These are phyloP conservation scores for Schwanniomyces occidentalis DNA, from an alignment of 805 yeast species.

Conservation along the genomic window DNA sequence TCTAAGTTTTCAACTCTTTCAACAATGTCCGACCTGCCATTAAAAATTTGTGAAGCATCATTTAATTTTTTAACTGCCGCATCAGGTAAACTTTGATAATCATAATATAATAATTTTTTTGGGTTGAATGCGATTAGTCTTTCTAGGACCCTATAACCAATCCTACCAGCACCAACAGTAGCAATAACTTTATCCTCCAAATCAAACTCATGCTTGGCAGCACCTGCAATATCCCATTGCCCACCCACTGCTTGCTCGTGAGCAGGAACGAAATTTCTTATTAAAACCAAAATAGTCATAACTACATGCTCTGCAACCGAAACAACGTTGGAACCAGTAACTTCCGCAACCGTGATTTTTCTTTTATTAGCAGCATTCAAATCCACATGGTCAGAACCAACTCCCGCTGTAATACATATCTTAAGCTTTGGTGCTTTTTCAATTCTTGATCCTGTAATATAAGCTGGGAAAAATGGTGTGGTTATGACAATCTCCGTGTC, in stretches of 20 bases:
- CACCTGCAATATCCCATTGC: conserved; percentile 76
- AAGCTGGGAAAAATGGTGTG: conserved; percentile 83
- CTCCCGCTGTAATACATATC: conserved; percentile 76
- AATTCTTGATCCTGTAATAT: conserved; percentile 65
- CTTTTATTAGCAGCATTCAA: conserved; percentile 64
- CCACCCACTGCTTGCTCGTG: conserved; percentile 64
- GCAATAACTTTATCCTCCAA: conserved; percentile 74
- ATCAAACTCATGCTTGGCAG: conserved; percentile 73
- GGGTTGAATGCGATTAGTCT: conserved; percentile 73
- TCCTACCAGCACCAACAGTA: conserved; percentile 83
- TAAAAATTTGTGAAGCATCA: conserved; percentile 34
- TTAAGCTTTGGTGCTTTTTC: conserved; percentile 70
- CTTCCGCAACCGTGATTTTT: conserved; percentile 71
- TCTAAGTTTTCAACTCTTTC: conserved; percentile 60
- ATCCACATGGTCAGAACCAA: conserved; percentile 82
- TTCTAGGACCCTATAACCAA: conserved; percentile 74
- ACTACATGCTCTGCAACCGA: conserved; percentile 82
- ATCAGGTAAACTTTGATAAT: conserved; percentile 66
- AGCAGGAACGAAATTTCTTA: conserved; percentile 78
- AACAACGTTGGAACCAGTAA: conserved; percentile 77
- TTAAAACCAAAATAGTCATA: conserved; percentile 68
- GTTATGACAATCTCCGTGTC: conserved; percentile 79
- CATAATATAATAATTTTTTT: conserved; percentile 70
- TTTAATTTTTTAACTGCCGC: conserved; percentile 46
- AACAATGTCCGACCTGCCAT: conserved; percentile 54